Base-by-base conservation (phyloP, 2,329 filamentous ascomycete genomes). In the Botryotinia narcissicola region DNA sequence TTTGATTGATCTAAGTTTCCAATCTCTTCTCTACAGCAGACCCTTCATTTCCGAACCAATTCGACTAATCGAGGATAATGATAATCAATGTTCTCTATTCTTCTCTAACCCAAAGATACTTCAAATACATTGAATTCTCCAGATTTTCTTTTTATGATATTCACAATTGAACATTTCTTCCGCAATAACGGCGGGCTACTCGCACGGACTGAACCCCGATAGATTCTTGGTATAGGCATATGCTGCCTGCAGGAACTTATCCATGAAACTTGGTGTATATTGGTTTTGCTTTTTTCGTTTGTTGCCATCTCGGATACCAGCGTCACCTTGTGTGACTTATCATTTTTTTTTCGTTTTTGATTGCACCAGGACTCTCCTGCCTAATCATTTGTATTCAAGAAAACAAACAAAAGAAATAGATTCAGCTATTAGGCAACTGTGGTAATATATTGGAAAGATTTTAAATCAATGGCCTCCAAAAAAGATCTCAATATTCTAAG, bases 381-480 rank as follows among this genome's bases (percentile, higher is more conserved):
- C 44, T 32, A 32, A 32, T 14, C 35, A n/a, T 22, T 25, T 29
- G 20, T 20, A 54, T 67, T 16, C 12, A 14, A 29, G 54, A 54
- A 40, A 54, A 67, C 32, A 67, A 54, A 67, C 25, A 14, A 40
- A 66, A 25, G 9, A 3, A 10, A 16, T 48, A 40, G 9, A n/a
- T 54, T 67, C 46, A 67, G 8, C 22, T 37, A 54, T 40, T 0
- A 40, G 64, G 25, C 64, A 67, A 14, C 9, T 54, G 1, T 22
- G 18, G 8, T 25, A 4, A 4, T 8, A 54, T 67, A 67, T 54
- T 29, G 8, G 10, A 29, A 40, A 54, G n/a, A 16, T 40, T 25
- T 18, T 16, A 40, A n/a, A 20, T 10, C 22, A 7, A 16, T 20
- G 5, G 4, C 4, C 14, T 2, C 25, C 2, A 6, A 2, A 7